Evolutionary conservation across 192 early-diverging fungal genomes (phyloP).

Genomic region (Linnemannia hyalina): DNA sequence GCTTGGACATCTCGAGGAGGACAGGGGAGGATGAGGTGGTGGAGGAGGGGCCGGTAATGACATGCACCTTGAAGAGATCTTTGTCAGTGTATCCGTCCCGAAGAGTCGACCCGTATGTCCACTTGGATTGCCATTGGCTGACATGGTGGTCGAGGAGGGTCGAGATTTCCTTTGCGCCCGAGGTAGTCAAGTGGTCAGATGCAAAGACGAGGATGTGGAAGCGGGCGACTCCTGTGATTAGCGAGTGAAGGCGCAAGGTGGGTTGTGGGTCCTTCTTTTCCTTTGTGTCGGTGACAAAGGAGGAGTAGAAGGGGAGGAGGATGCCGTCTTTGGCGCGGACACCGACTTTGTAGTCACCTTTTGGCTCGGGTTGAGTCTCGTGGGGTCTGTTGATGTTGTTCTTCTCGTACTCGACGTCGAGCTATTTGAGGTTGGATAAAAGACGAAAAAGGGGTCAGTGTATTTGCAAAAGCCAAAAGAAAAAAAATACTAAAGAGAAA

Average conservation of each 20-base stretch:
- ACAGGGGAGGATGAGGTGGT: too few relatives aligned
- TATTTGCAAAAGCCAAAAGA: too few relatives aligned
- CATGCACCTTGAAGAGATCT: slow-evolving; percentile 33
- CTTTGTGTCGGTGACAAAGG: not conserved
- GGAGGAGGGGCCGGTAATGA: slow-evolving; percentile 13
- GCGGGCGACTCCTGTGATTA: slow-evolving; percentile 14
- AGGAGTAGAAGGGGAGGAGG: not conserved
- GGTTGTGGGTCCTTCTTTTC: not conserved
- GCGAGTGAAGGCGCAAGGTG: slow-evolving; percentile 2
- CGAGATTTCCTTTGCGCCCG: not conserved
- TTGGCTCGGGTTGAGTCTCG: not conserved
- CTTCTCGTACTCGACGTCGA: slow-evolving; percentile 12
- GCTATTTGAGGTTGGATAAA: not conserved
- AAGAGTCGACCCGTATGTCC: slow-evolving; percentile 4
- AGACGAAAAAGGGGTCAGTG: too few relatives aligned
- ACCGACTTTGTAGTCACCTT: slow-evolving; percentile 12
- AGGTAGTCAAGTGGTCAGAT: slow-evolving; percentile 11
- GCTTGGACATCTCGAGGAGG: not conserved
- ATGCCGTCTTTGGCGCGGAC: slow-evolving; percentile 17
- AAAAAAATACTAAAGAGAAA: too few relatives aligned
- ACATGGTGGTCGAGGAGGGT: not conserved
- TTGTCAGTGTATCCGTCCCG: slow-evolving; percentile 24
- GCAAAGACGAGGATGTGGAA: slow-evolving; percentile 39
- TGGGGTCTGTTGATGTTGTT: slow-evolving; percentile 25
- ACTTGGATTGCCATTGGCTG: slow-evolving; percentile 17